Percentiles rank a stretch among this genome's conserved stretches.
Conservation (phyloP, 306 rosid species). For the Citrullus mucosospermus region DNA sequence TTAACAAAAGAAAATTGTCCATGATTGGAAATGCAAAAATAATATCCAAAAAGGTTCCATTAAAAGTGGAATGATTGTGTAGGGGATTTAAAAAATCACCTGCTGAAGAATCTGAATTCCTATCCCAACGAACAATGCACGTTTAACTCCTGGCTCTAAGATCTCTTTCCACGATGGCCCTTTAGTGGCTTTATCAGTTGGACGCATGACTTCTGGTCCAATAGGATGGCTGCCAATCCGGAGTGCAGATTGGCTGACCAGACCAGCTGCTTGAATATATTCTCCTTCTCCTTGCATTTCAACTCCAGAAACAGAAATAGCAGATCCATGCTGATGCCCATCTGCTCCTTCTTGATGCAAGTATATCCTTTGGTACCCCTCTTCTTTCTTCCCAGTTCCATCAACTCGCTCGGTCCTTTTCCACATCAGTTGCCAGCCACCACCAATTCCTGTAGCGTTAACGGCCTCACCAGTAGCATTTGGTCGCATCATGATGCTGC, state of each 20-base stretch:
- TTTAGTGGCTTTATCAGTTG: constrained; percentile 16
- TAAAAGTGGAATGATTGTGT: neutral
- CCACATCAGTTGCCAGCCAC: constrained; percentile 35
- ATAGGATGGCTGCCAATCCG: constrained; percentile 1
- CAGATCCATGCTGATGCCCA: constrained; percentile 15
- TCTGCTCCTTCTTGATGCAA: constrained; percentile 23
- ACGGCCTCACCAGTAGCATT: constrained; percentile 12
- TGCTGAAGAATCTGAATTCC: constrained; percentile 30
- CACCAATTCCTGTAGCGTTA: constrained; percentile 26
- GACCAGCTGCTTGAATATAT: constrained; percentile 25
- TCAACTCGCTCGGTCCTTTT: constrained; percentile 17
- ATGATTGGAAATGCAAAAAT: neutral
- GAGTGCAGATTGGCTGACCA: constrained; percentile 28
- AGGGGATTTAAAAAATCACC: neutral
- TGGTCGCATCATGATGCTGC: neutral
- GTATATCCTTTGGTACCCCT: constrained; percentile 25
- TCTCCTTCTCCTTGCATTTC: constrained; percentile 11
- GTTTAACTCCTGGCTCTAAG: constrained; percentile 30
- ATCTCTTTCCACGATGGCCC: constrained; percentile 23
- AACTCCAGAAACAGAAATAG: constrained; percentile 14
- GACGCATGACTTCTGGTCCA: constrained; percentile 15
- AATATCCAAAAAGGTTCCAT: neutral
- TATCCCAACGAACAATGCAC: constrained; percentile 25
- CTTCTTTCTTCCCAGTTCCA: constrained; percentile 22
- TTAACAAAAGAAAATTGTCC: neutral